Evolutionary conservation across 257 asterid genomes (phyloP), one percentile per base, ranked within the genome.

Genomic region (Cynanchum wilfordii): DNA sequence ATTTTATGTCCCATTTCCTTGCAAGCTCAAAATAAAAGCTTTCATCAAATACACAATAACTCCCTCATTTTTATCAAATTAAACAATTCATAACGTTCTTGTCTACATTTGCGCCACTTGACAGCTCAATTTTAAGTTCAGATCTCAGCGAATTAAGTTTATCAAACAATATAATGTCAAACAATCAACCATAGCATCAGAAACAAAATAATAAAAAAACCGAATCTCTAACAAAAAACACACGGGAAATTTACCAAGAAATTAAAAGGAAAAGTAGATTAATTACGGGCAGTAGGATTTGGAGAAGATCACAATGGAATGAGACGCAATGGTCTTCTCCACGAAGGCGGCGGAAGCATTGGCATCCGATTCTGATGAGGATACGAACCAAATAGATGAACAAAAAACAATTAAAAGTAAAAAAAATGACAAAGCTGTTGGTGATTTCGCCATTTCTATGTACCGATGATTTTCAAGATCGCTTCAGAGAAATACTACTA

Each of bases 211-310:
- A 56, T 45, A 62, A 12, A 17, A 40, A 63, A 63, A 17, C 63
- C 10, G 51, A 74, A 72, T 42, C 25, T 30, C 47, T 29, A 20
- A 56, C 4, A 17, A 2, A 17, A 45, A 72, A 54, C 0, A 24
- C 33, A 25, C 4, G 11, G 49, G 3, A 8, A 42, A 69, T 17
- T 10, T 50, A 3, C 33, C 25, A 27, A 29, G 4, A 19, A 38
- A 8, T 6, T 4, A 45, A 7, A 59, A 36, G 0, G 33, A 63
- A 51, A 27, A 36, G 42, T 30, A 40, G 51, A 33, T 16, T 27
- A 84, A 84, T 44, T 76, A 90, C 98, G 87, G 94, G 92, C 98
- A 92, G 77, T 92, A 92, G 55, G 98, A 92, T 85, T 92, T 92
- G 85, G 98, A 92, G 87, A 91, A 93, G 83, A 89, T 90, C 63